phyloP scores from a whole-genome alignment of 805 yeast species.

The Ogataea paradorogensis region DNA sequence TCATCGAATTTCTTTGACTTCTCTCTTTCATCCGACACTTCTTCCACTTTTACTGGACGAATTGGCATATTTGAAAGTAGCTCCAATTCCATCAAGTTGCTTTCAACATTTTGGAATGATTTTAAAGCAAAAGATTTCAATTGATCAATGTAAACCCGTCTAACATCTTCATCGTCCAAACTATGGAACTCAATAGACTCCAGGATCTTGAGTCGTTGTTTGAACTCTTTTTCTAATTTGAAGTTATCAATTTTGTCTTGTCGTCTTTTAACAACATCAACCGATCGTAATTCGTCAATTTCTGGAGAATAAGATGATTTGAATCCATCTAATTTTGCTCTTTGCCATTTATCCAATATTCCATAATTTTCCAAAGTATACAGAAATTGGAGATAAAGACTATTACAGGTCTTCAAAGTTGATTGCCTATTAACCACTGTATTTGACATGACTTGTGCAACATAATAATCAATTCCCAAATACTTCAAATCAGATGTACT shows the following conservation, averaged over 20 bases:
- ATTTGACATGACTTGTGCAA: slow-evolving; percentile 43
- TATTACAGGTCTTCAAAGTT: slow-evolving; percentile 41
- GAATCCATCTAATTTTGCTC: slow-evolving; percentile 39
- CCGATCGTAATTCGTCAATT: slow-evolving; percentile 34
- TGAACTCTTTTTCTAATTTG: slow-evolving; percentile 56
- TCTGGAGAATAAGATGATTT: slow-evolving; percentile 41
- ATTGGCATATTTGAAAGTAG: slow-evolving; percentile 50
- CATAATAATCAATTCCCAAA: slow-evolving; percentile 54
- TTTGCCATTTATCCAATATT: slow-evolving; percentile 38
- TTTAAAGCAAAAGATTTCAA: slow-evolving; percentile 50
- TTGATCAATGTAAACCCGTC: slow-evolving; percentile 56
- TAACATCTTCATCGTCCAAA: slow-evolving; percentile 61
- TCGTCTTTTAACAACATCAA: slow-evolving; percentile 48
- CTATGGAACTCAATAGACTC: slow-evolving; percentile 34
- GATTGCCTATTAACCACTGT: slow-evolving; percentile 30
- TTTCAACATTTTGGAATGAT: slow-evolving; percentile 56
- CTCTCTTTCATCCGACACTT: slow-evolving; percentile 13
- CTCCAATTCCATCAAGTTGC: slow-evolving; percentile 61
- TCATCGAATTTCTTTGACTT: slow-evolving; percentile 29
- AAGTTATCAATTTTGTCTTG: slow-evolving; percentile 70
- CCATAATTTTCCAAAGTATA: slow-evolving; percentile 44
- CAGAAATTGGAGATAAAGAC: slow-evolving; percentile 44
- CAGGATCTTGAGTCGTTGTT: slow-evolving; percentile 41
- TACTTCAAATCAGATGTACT: slow-evolving; percentile 61
- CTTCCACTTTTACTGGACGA: slow-evolving; percentile 10